Conservation (phyloP, 2,329 filamentous ascomycete species). For the Karstenula rhodostoma region DNA sequence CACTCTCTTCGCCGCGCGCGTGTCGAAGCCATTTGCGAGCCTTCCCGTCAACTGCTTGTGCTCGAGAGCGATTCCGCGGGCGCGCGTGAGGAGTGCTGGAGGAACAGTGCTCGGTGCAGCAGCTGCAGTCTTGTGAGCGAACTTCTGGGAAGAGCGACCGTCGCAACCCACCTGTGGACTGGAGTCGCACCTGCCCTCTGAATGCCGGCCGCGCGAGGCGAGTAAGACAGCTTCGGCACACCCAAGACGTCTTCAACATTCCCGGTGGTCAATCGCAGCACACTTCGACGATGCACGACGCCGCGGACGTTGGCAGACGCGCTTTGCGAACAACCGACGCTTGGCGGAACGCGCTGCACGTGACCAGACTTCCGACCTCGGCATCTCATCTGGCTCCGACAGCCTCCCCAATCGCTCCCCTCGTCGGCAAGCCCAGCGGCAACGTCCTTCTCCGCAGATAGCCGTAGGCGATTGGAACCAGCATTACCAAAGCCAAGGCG, state of each 20-base stretch:
- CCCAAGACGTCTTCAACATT: conserved; percentile 54
- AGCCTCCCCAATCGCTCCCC: neutral
- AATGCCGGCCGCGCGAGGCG: conserved; percentile 46
- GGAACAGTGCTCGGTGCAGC: conserved; percentile 53
- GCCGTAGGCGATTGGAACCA: conserved; percentile 21
- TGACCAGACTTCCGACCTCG: conserved; percentile 25
- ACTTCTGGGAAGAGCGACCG: neutral
- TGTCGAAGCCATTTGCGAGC: conserved; percentile 64
- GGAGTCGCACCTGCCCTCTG: conserved; percentile 26
- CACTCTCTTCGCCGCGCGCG: conserved; percentile 63
- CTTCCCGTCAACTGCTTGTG: conserved; percentile 62
- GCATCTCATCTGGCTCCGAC: conserved; percentile 4
- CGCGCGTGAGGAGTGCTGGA: conserved; percentile 63
- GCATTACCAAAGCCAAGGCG: neutral
- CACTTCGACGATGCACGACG: conserved; percentile 1
- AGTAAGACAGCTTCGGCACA: conserved; percentile 58
- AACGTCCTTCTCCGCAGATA: conserved; percentile 39
- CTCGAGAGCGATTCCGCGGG: conserved; percentile 63
- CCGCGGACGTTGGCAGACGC: conserved; percentile 22
- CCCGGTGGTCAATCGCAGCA: conserved; percentile 20
- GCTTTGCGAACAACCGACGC: conserved; percentile 29
- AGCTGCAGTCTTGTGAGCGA: conserved; percentile 28
- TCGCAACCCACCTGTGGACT: conserved; percentile 10
- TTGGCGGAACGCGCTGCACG: conserved; percentile 34
- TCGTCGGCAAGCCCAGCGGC: conserved; percentile 36